Evolutionary conservation across 306 rosid species (phyloP).

Genomic region (Vigna reflexopilosa): DNA sequence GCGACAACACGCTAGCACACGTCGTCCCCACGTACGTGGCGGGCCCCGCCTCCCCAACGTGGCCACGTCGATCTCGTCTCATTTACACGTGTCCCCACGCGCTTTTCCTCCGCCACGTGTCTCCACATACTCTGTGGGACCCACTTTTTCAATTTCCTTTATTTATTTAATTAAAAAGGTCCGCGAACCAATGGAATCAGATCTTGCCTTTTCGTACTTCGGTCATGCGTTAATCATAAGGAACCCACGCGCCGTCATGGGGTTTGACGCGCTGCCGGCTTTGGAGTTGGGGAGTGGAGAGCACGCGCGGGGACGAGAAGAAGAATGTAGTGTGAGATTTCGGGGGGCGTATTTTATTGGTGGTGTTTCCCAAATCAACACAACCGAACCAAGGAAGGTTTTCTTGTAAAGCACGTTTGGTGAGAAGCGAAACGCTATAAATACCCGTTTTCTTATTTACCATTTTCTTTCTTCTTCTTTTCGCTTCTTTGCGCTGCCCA

Average conservation of each 20-base stretch:
- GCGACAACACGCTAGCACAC: conserved; percentile 51
- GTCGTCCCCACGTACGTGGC: conserved; percentile 49
- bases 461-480: conserved; percentile 4
- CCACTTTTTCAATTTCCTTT: not conserved
- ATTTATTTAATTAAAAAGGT: not conserved
- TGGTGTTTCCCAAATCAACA: conserved; percentile 53
- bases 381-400: conserved; percentile 49
- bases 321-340: not conserved
- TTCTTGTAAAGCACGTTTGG: conserved; percentile 53
- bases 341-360: conserved; percentile 2
- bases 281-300: not conserved
- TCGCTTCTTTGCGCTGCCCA: not conserved
- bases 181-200: conserved; percentile 32
- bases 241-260: conserved; percentile 17
- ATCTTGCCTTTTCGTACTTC: not conserved
- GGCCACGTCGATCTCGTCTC: conserved; percentile 71
- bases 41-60: conserved; percentile 65
- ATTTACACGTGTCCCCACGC: conserved; percentile 70
- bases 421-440: conserved; percentile 54
- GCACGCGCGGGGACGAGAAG: conserved; percentile 5
- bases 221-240: not conserved
- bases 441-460: conserved; percentile 36
- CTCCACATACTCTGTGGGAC: conserved; percentile 34
- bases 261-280: not conserved
- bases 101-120: conserved; percentile 53